These are phyloP conservation scores for Apocynum venetum DNA, from an alignment of 257 asterid genomes.

Conservation along the genomic window DNA sequence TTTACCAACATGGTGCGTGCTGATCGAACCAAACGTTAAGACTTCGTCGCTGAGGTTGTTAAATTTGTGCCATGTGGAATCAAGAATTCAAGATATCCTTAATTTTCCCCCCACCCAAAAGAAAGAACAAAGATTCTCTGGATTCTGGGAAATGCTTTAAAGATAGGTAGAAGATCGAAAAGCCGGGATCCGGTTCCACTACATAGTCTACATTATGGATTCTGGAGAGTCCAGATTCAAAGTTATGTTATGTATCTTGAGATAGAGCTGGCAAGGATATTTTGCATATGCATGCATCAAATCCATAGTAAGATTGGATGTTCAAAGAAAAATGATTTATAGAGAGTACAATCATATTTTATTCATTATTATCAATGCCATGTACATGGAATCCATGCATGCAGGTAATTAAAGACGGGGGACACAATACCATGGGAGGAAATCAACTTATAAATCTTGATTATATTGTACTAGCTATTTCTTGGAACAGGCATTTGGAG, in stretches of 20 bases:
- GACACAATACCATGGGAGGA: too few relatives aligned
- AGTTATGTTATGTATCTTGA: neutral
- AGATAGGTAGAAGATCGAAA: too few relatives aligned
- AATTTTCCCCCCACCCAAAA: too few relatives aligned
- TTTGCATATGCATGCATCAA: neutral
- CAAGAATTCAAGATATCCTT: too few relatives aligned
- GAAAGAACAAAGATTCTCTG: too few relatives aligned
- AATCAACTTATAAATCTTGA: neutral
- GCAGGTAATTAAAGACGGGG: neutral
- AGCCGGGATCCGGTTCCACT: neutral
- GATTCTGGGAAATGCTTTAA: too few relatives aligned
- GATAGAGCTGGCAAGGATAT: neutral
- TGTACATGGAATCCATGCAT: neutral
- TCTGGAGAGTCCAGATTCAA: neutral
- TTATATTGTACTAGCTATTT: neutral
- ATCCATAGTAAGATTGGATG: neutral
- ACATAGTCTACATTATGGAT: too few relatives aligned
- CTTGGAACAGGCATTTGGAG: neutral
- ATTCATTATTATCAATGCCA: too few relatives aligned
- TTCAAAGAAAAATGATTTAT: too few relatives aligned
- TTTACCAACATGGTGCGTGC: conserved; percentile 1
- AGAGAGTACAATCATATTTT: too few relatives aligned
- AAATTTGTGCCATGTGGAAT: too few relatives aligned
- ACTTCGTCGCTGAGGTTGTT: too few relatives aligned
- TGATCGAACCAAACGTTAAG: neutral